Evolutionary conservation across 2,329 filamentous ascomycete species (phyloP).

Genomic region (Grosmannia penicillata): DNA sequence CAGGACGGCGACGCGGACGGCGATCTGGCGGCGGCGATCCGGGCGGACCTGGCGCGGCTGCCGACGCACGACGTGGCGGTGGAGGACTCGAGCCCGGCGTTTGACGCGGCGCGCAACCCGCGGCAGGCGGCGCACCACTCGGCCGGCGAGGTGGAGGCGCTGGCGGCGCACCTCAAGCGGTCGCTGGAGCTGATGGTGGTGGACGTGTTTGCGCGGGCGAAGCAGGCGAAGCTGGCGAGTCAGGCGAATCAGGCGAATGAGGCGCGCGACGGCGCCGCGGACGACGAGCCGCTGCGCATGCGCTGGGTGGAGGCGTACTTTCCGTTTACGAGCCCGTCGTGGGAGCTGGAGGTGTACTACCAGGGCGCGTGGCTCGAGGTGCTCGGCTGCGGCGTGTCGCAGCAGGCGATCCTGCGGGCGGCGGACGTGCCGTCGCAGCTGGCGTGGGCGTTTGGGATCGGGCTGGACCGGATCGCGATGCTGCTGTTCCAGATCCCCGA

Average conservation of each 20-base stretch:
- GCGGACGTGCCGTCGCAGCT: conserved; percentile 61
- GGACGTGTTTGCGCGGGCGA: conserved; percentile 71
- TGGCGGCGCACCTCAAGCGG: conserved; percentile 74
- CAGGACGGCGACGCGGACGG: conserved; percentile 33
- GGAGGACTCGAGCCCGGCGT: conserved; percentile 68
- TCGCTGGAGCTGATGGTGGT: conserved; percentile 82
- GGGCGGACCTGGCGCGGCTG: conserved; percentile 53
- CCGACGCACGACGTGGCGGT: conserved; percentile 63
- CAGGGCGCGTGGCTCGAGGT: conserved; percentile 92
- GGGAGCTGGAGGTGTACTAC: conserved; percentile 94
- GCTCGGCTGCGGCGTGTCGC: conserved; percentile 79
- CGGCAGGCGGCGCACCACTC: conserved; percentile 60
- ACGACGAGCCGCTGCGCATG: conserved; percentile 62
- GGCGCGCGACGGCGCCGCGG: conserved; percentile 23
- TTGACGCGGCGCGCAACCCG: conserved; percentile 67
- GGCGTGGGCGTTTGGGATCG: conserved; percentile 92
- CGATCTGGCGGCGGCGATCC: conserved; percentile 50
- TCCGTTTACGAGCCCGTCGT: conserved; percentile 89
- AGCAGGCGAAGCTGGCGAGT: too few relatives aligned
- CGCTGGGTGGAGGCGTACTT: conserved; percentile 97
- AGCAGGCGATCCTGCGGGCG: conserved; percentile 66
- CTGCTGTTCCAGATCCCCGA: conserved; percentile 91
- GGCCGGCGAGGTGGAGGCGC: conserved; percentile 63
- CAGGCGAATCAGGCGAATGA: conserved; percentile 34
- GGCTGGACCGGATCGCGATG: conserved; percentile 93